A percentile compares a stretch with the other conserved stretches of the same genome.
Conservation (phyloP, 2,329 filamentous ascomycete genomes). For the Arthrocladium fulminans region DNA sequence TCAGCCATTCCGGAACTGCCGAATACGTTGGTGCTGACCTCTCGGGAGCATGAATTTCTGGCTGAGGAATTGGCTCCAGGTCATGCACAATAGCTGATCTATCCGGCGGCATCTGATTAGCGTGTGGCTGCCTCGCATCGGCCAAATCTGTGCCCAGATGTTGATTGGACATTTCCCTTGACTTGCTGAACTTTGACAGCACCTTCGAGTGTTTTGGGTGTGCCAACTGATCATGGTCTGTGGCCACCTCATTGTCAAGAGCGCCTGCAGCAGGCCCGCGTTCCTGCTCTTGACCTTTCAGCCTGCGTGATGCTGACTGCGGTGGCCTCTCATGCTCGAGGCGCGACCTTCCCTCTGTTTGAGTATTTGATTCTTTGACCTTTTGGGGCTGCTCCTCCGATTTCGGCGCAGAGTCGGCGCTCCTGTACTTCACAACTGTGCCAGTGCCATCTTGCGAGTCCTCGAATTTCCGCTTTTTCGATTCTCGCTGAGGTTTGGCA, state of each 20-base stretch:
- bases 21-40: constrained; percentile 60
- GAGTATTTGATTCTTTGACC: background rate
- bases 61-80: constrained; percentile 74
- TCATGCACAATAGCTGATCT: constrained; percentile 44
- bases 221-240: constrained; percentile 25
- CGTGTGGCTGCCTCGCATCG: constrained; percentile 15
- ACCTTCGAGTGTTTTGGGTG: constrained; percentile 22
- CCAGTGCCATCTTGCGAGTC: constrained; percentile 16
- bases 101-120: constrained; percentile 18
- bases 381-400: constrained; percentile 11
- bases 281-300: no score
- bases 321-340: background rate
- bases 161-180: constrained; percentile 12
- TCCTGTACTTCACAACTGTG: background rate
- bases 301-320: no score
- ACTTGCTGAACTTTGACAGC: constrained; percentile 25
- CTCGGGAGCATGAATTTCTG: constrained; percentile 44
- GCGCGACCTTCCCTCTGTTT: background rate
- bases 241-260: constrained; percentile 25
- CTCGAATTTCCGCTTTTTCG: constrained; percentile 32
- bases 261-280: no score
- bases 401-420: constrained; percentile 9
- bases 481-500: constrained; percentile 22
- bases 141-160: constrained; percentile 6
- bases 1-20: constrained; percentile 71